Base-by-base conservation (phyloP, 208 protist genomes). In the Dictyostelium gargantuum region DNA sequence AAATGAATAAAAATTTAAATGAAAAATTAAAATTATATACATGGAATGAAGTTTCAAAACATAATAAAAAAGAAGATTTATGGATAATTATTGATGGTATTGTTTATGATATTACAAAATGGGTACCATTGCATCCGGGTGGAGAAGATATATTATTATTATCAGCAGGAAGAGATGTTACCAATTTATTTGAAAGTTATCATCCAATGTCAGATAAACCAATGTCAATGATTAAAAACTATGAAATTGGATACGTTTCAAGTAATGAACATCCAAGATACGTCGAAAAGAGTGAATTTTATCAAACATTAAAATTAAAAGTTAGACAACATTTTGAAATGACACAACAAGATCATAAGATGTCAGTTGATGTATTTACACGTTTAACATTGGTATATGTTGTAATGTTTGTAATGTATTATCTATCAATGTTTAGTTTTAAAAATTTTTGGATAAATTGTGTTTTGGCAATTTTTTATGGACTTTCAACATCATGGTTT, bases 81-180 rank as follows among this genome's bases (percentile, higher is more conserved):
- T 95, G 85, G 80, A 66, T 96, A 44, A 58, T 73, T 6, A 50
- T 96, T n/a, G 81, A 93, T 42, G 94, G 94, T 40, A 96, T 95
- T 52, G 85, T 92, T 21, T 92, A 92, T 50, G 61, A 92, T 84
- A 80, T 92, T 13, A 92, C 85, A 4, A 89, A 89, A 63, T 86
- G 81, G 81, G 6, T 86, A 61, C 17, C 29, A 66, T 10, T 35
- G 19, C 81, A 86, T 48, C 81, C 81, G 77, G 81, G 81, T 77
- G 77, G 77, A 13, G 46, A 63, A 35, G 56, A 84, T 32, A 50
- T 70, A 44, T 38, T 84, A 13, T 52, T 84, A 50, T 68, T 76
- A 32, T 50, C 82, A 50, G 44, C 63, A 23, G 82, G 82, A 38
- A 40, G 82, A 48, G 82, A 89, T 76, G 17, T 50, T 8, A 89